These are phyloP conservation scores for Evansstolkia leycettana DNA, from an alignment of 495 filamentous ascomycete genomes.

Conservation along the genomic window DNA sequence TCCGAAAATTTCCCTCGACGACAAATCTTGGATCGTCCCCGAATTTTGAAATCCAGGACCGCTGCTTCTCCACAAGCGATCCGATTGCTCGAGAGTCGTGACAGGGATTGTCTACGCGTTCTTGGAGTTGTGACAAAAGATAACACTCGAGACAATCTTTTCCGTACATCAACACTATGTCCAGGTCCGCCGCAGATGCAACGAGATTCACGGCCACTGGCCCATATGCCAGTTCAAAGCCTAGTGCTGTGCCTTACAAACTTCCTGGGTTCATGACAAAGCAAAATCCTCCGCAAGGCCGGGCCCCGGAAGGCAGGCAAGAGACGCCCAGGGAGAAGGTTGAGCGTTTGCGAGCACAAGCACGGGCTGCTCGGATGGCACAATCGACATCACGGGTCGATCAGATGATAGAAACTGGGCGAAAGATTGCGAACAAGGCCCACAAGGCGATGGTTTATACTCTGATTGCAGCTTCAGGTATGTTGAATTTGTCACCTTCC, in stretches of 20 bases:
- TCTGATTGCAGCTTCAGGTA: slow-evolving; percentile 74
- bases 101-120: not conserved
- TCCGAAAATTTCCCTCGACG: slow-evolving; percentile 24
- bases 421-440: slow-evolving; percentile 68
- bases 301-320: slow-evolving; percentile 19
- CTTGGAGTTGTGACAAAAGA: slow-evolving; percentile 2
- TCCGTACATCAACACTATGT: slow-evolving; percentile 32
- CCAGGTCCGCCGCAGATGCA: slow-evolving; percentile 83
- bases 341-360: slow-evolving; percentile 68
- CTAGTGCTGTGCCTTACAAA: slow-evolving; percentile 27
- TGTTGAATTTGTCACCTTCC: slow-evolving; percentile 8
- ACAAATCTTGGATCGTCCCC: too few relatives aligned
- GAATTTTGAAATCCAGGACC: too few relatives aligned
- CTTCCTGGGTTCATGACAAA: slow-evolving; percentile 19
- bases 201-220: slow-evolving; percentile 91
- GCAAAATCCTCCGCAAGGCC: not conserved
- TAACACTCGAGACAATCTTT: too few relatives aligned
- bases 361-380: slow-evolving; percentile 53
- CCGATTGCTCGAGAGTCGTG: slow-evolving; percentile 1
- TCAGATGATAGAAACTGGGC: slow-evolving; percentile 49
- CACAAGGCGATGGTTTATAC: slow-evolving; percentile 65
- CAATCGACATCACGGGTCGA: slow-evolving; percentile 54
- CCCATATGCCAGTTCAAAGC: slow-evolving; percentile 71
- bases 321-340: slow-evolving; percentile 92
- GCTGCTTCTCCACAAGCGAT: slow-evolving; percentile 8